Percentiles rank a stretch among this genome's conserved stretches.
Evolutionary conservation across 2,329 filamentous ascomycete species (phyloP).

Genomic region (Microsporum canis): DNA sequence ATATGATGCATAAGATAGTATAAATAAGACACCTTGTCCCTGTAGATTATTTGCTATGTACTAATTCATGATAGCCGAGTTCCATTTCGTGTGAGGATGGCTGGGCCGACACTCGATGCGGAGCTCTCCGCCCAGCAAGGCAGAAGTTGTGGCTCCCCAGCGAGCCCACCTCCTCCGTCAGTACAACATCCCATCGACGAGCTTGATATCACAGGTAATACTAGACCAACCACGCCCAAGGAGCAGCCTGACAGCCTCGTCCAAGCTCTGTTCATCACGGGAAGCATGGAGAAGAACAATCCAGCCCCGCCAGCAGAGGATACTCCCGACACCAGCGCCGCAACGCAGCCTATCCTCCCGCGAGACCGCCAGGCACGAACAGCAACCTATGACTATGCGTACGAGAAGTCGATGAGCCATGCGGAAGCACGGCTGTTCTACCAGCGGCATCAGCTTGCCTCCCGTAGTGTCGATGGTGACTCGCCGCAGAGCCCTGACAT

Average conservation of each 20-base stretch:
- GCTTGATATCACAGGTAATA: background rate
- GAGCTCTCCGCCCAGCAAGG: background rate
- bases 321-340: constrained; percentile 7
- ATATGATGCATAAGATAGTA: background rate
- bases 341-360: constrained; percentile 22
- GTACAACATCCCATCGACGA: background rate
- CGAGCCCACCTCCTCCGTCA: background rate
- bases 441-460: constrained; percentile 68
- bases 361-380: constrained; percentile 51
- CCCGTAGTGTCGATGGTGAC: constrained; percentile 28
- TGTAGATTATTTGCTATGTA: background rate
- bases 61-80: background rate
- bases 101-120: background rate
- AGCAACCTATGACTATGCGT: constrained; percentile 84
- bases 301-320: background rate
- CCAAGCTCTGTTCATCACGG: background rate
- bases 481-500: constrained; percentile 27
- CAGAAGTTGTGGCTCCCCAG: background rate
- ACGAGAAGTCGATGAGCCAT: constrained; percentile 89
- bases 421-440: constrained; percentile 94
- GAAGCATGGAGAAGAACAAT: background rate
- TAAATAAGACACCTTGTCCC: background rate
- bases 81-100: background rate
- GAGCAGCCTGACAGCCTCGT: background rate
- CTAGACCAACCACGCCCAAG: background rate